Evolutionary conservation across 1,284 basidiomycete species (phyloP), one percentile per base, ranked within the genome.

Genomic region (Abortiporus biennis): DNA sequence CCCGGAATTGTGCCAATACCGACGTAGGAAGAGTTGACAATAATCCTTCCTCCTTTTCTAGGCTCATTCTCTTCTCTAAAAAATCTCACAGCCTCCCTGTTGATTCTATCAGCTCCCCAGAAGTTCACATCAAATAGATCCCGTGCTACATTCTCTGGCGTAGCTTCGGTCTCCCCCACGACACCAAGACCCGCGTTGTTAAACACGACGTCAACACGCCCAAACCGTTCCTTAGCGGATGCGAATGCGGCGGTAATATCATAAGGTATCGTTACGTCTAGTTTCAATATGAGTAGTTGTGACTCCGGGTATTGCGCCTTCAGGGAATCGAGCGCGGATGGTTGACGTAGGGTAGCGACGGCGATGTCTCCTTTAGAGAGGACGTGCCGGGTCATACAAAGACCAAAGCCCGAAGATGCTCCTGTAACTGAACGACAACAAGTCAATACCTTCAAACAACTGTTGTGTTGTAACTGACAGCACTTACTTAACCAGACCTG

Each of bases 141-240:
- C 0, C 61, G 56, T 0, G 62, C 65, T 1, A 34, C 46, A 13
- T 54, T 51, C 1, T 65, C 60, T 0, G 59, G 54, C 1, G 54
- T 56, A 21, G 49, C 55, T 43, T 71, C 67, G 16, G 65, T 52
- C 47, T 69, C 66, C 21, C 56, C 58, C 4, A 60, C n/a, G 6
- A 57, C 37, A 5, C 32, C 46, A 27, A 36, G 51, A 2, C 55
- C 65, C 1, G 70, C 70, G 38, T 71, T 73, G 53, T 69, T 73
- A 44, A 68, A 59, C 3, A 72, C 64, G 13, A 71, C 60, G 38
- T 71, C 68, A 17, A 71, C 43, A 13, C 65, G 58, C 4, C 67
- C 70, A 46, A 70, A 71, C 15, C 48, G 43, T 1, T 46, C 45
- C 36, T 57, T 54, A 3, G 63, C 59, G 11, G 48, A 47, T 3